These are phyloP conservation scores for Colletotrichum cuscutae DNA, from an alignment of 2,329 filamentous ascomycete species.

Conservation along the genomic window DNA sequence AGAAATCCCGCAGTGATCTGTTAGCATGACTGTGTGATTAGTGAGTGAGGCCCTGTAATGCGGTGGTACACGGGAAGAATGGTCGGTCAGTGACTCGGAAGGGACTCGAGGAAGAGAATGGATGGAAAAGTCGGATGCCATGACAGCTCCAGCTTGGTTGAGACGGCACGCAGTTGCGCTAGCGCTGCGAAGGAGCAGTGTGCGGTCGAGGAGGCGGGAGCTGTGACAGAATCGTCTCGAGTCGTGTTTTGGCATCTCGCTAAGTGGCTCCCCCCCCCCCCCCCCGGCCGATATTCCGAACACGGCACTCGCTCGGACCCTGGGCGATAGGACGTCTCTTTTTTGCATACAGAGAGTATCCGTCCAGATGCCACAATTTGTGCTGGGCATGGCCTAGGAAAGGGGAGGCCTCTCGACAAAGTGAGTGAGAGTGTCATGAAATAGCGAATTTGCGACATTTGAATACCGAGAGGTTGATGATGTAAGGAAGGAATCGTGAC, in stretches of 20 bases:
- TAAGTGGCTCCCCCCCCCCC: conserved; percentile 22
- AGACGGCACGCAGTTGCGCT: not conserved
- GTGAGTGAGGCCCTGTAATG: not conserved
- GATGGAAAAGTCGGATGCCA: conserved; percentile 17
- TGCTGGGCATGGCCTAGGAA: conserved; percentile 1
- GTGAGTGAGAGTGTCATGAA: not conserved
- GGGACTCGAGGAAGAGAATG: not conserved
- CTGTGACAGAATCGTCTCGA: conserved; percentile 63
- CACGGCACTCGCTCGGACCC: conserved; percentile 21
- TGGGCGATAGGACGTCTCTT: not conserved
- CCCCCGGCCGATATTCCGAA: conserved; percentile 26
- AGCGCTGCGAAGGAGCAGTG: conserved; percentile 15
- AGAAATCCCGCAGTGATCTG: not conserved
- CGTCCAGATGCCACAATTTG: not conserved
- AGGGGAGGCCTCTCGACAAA: conserved; percentile 11
- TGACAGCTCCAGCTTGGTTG: not conserved
- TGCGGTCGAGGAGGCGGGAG: conserved; percentile 24
- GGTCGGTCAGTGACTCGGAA: not conserved
- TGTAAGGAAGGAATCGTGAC: not conserved
- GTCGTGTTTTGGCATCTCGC: conserved; percentile 54
- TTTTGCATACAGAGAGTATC: conserved; percentile 4
- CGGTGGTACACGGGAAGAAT: not conserved
- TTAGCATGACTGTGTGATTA: too few relatives aligned
- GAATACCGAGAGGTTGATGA: not conserved
- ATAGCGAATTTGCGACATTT: not conserved